Evolutionary conservation across 345 rosid species (phyloP), one percentile per base, ranked within the genome.

Genomic region (Euclidium syriacum): DNA sequence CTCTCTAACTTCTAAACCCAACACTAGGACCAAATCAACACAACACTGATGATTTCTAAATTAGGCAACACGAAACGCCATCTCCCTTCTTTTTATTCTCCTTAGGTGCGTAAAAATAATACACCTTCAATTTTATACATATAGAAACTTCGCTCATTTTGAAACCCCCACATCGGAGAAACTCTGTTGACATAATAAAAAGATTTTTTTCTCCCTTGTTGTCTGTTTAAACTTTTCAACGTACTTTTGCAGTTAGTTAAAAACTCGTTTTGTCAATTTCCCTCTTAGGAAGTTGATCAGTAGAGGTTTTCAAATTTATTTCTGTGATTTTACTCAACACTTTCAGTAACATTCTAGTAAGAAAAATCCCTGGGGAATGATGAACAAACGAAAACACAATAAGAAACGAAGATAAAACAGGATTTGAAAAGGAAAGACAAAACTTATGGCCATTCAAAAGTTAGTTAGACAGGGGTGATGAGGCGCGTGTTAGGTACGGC

Each of bases 401-500:
- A 11, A 4, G 3, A 35, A 9, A 34, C 14, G 29, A 38, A 5
- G 7, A 38, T 0, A 12, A 42, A 29, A 30, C 16, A 52, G 29
- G 58, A 14, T 26, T 24, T 19, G 14, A 38, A 49, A 27, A 8
- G 20, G 1, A 27, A 25, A 38, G 22, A 15, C 26, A 52, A 64
- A 42, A 42, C 25, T 30, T 2, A 29, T 40, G 17, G 34, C 52
- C 36, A 33, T 33, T 26, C 38, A 30, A 36, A 14, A 1, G 15
- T 40, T 26, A 10, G 25, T 22, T 14, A 40, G 3, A 83, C 44
- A 24, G 86, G 70, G 9, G 81, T 70, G 33, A 81, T 9, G n/a
- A 90, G 54, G 19, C 88, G 85, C 35, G 39, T 72, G 50, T 53
- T 75, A 3, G 96, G 90, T 1, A 90, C 82, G 0, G 91, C 95